Conservation (phyloP, 805 yeast genomes). For the Blastobotrys terrestris region DNA sequence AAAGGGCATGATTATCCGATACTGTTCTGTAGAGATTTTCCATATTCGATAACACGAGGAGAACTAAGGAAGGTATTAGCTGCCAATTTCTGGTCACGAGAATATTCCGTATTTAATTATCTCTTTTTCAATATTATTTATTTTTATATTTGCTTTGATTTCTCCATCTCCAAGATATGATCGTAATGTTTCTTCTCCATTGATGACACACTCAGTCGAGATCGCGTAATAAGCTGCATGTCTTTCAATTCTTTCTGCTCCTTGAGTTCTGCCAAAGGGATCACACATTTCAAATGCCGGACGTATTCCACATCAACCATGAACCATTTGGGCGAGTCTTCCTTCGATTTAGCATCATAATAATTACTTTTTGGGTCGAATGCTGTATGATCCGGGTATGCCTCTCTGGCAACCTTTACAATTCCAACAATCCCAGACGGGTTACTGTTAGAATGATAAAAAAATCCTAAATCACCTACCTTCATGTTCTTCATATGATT, state of each 20-base stretch:
- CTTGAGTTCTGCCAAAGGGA: conserved; percentile 38
- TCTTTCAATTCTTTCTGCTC: not conserved
- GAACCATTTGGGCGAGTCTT: conserved; percentile 48
- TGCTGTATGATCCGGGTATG: conserved; percentile 31
- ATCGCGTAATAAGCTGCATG: not conserved
- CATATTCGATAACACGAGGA: conserved; percentile 42
- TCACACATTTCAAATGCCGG: conserved; percentile 39
- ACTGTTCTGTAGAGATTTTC: conserved; percentile 50
- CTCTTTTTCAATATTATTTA: too few species aligned
- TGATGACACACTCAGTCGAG: not conserved
- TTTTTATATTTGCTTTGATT: not conserved
- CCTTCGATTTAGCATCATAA: conserved; percentile 42
- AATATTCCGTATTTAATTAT: too few species aligned
- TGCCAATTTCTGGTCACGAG: too few species aligned
- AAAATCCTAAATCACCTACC: conserved; percentile 41
- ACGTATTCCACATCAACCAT: conserved; percentile 45
- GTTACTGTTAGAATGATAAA: conserved; percentile 52
- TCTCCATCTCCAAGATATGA: not conserved
- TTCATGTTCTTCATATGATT: conserved; percentile 46
- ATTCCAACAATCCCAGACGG: conserved; percentile 52
- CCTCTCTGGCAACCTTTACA: conserved; percentile 26
- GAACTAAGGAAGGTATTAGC: too few species aligned
- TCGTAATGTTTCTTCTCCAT: not conserved
- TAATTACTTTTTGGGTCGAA: conserved; percentile 40
- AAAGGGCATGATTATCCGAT: conserved; percentile 24